Evolutionary conservation across 495 filamentous ascomycete genomes (phyloP).

Genomic region (Neurospora discreta): DNA sequence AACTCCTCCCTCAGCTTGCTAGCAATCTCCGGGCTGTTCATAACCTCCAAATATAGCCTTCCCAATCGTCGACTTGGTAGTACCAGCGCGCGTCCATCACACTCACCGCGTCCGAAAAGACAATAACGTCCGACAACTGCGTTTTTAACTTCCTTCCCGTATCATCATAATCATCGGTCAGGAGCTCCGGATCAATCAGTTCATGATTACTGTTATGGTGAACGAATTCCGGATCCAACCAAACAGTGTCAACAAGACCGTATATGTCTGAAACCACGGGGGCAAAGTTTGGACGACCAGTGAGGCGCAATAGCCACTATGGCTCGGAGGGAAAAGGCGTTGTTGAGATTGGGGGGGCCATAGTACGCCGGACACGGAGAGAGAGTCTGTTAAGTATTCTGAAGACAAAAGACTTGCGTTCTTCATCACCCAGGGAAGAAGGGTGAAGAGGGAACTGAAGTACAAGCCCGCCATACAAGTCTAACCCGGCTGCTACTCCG

Average conservation of each 20-base stretch:
- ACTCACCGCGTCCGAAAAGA: slow-evolving; percentile 25
- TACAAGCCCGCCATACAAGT: background rate
- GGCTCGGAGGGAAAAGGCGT: background rate
- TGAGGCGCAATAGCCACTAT: background rate
- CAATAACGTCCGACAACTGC: slow-evolving; percentile 11
- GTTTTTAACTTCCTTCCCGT: slow-evolving; percentile 8
- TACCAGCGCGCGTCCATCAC: slow-evolving; percentile 27
- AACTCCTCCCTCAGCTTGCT: slow-evolving; percentile 21
- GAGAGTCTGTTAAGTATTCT: background rate
- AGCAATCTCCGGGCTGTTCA: slow-evolving; percentile 23
- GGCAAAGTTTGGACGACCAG: slow-evolving; percentile 4
- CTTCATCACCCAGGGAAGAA: background rate
- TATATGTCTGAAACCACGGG: slow-evolving; percentile 11
- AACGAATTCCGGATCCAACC: slow-evolving; percentile 9
- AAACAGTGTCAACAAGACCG: slow-evolving; percentile 6
- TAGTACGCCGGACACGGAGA: background rate
- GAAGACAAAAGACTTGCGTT: background rate
- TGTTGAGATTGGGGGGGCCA: background rate
- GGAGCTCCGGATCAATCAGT: slow-evolving; percentile 10
- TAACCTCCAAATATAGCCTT: slow-evolving; percentile 26
- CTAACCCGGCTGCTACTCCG: background rate
- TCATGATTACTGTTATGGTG: slow-evolving; percentile 10
- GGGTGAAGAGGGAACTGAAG: too few species aligned
- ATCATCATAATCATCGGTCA: slow-evolving; percentile 10
- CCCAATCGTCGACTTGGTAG: slow-evolving; percentile 28